A percentile compares a stretch with the other conserved stretches of the same genome.
Conservation (phyloP, 805 yeast species). For the Ogataea neopini region DNA sequence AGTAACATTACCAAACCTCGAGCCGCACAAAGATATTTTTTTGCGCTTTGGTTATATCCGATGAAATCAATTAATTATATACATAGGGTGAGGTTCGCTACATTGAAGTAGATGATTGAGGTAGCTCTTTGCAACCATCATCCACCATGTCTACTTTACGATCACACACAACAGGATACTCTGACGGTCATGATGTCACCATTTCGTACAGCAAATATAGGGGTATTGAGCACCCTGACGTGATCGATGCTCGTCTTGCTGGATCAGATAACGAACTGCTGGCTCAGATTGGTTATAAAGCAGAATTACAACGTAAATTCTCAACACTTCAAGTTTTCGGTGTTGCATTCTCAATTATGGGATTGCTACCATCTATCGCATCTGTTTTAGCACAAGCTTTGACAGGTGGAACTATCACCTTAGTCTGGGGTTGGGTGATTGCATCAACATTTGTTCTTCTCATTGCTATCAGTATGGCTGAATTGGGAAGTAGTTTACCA, state of each 20-base stretch:
- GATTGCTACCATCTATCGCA: constrained; percentile 64
- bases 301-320: constrained; percentile 61
- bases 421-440: constrained; percentile 51
- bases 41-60: neutral
- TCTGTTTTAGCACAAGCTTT: constrained; percentile 56
- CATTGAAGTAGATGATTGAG: neutral
- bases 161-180: constrained; percentile 2
- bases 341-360: constrained; percentile 64
- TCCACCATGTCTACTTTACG: neutral
- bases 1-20: neutral
- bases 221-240: constrained; percentile 16
- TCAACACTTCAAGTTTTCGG: constrained; percentile 58
- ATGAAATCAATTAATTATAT: too few species aligned
- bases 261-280: constrained; percentile 37
- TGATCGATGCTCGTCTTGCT: constrained; percentile 33
- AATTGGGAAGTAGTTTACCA: constrained; percentile 60
- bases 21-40: neutral
- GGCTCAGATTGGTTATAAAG: constrained; percentile 62
- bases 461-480: constrained; percentile 61
- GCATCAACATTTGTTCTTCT: constrained; percentile 52
- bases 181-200: constrained; percentile 18
- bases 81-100: neutral
- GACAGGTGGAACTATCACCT: constrained; percentile 57
- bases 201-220: constrained; percentile 20
- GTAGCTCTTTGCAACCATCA: neutral